Conservation (phyloP, 2,329 filamentous ascomycete species). For the Botrytis deweyae region DNA sequence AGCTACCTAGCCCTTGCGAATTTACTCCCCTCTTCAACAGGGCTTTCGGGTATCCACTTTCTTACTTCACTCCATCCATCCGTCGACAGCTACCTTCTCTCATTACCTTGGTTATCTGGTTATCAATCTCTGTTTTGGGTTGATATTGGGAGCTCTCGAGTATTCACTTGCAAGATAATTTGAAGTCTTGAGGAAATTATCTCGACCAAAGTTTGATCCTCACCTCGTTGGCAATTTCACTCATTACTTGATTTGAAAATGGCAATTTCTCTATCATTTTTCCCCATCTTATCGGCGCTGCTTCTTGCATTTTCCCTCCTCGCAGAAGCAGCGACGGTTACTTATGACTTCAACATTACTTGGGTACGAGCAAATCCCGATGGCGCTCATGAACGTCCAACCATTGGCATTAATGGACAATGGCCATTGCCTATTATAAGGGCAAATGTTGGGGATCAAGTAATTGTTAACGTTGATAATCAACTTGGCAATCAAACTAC, state of each 20-base stretch:
- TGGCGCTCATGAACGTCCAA: conserved; percentile 60
- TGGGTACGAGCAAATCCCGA: conserved; percentile 75
- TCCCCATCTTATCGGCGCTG: conserved; percentile 41
- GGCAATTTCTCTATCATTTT: conserved; percentile 46
- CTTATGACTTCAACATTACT: conserved; percentile 65
- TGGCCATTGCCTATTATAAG: conserved; percentile 71
- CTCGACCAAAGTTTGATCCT: background rate
- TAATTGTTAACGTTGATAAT: conserved; percentile 45
- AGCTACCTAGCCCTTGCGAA: conserved; percentile 42
- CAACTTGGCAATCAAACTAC: conserved; percentile 56
- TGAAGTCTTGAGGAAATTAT: background rate
- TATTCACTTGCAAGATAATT: background rate
- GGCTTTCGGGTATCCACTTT: conserved; percentile 30
- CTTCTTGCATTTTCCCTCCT: conserved; percentile 37
- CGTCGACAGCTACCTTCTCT: background rate
- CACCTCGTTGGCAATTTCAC: background rate
- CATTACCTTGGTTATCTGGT: background rate
- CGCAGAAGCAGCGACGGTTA: conserved; percentile 48
- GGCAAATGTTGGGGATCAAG: conserved; percentile 58
- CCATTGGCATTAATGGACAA: conserved; percentile 73
- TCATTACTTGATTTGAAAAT: conserved; percentile 29
- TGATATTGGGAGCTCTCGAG: background rate
- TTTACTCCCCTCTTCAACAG: conserved; percentile 41
- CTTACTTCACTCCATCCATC: background rate
- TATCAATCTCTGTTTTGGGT: background rate